Base-by-base conservation (phyloP, 768 basidiomycete genomes). In the Pleurotus pulmonarius region DNA sequence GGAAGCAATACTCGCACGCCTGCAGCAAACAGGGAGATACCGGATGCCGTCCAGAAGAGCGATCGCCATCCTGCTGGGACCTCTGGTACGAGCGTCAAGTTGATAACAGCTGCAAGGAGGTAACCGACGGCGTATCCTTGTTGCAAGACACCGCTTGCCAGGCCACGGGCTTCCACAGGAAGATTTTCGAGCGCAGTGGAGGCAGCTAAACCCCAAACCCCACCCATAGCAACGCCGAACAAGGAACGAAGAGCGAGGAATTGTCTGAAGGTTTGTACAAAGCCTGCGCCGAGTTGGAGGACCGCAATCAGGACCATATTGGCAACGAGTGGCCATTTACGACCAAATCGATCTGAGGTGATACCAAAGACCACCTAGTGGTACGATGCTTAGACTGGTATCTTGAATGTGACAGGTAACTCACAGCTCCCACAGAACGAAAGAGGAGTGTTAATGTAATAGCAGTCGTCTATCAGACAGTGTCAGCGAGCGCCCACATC, bases 361-460 rank as follows among this genome's bases (percentile, higher is more conserved):
- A 94, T 67, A 46, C 93, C 94, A 61, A 96, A 94, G 61, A 94
- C 73, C 48, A 93, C 62, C 76, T 78, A 40, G 37, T 54, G 59
- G 47, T 46, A 41, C 18, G 18, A 26, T 51, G 39, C 7, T 22
- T n/a, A 56, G 73, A 73, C 37, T 54, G 47, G 37, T 15, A 39
- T 16, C 22, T 55, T 16, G 11, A 49, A 57, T 61, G 79, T 56
- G 12, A n/a, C 18, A 41, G 44, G 34, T 24, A 25, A 46, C 67
- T 8, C 64, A 77, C 87, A 41, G 90, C 88, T 34, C 89, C 90
- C 49, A 81, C 73, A 4, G 90, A 88, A 58, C 95, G 84, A 77
- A 98, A 89, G n/a, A 98, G 82, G 1, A 98, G 78, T 0, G 95
- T 97, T 48, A 97, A 78, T 5, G 95, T 97, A 66, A 98, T 94